Evolutionary conservation across 441 rosid species (phyloP), one percentile per base, ranked within the genome.

Genomic region (Populus hybrid): DNA sequence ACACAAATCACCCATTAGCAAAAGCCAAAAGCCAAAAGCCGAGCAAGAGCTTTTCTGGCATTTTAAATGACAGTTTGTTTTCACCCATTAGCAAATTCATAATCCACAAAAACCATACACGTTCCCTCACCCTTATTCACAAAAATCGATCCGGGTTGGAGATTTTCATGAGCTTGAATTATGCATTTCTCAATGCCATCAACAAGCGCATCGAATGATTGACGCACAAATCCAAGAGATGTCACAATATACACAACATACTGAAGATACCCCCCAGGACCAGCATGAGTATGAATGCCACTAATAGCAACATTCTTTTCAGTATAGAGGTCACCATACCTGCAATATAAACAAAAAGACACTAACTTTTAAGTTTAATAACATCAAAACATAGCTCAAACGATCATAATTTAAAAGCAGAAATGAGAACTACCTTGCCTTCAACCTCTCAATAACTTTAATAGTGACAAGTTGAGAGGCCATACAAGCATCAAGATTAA

Each of bases 401-500:
- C 70, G 69, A 46, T 77, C 20, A 0, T 30, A 73, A 80, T 63
- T 36, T 70, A 65, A 18, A 50, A 32, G 14, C 8, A 46, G 2
- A 30, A 59, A 11, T 40, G 21, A 69, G 12, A 76, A 68, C 36
- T 87, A 97, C 98, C 99, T 94, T 40, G 93, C 90, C 74, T 87
- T 97, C 83, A 94, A 85, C 84, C 98, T 89, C 88, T 94, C 98
- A 36, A 97, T 75, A 24, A 97, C 98, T 88, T 94, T 97, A 38
- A 93, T 82, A 4, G 85, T 93, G 71, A 96, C 99, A 73, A 96
- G 75, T 70, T 96, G 98, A n/a, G 99, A 92, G 65, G 93, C 99
- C 98, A 96, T 96, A 79, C 99, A 96, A 78, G 99, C 99, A 78
- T 97, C 98, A 1, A 97, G 90, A 80, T 94, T 97, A 42, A 97